Evolutionary conservation across 176 grass and related monocot species (phyloP).

Genomic region (Pontederia paniculata): DNA sequence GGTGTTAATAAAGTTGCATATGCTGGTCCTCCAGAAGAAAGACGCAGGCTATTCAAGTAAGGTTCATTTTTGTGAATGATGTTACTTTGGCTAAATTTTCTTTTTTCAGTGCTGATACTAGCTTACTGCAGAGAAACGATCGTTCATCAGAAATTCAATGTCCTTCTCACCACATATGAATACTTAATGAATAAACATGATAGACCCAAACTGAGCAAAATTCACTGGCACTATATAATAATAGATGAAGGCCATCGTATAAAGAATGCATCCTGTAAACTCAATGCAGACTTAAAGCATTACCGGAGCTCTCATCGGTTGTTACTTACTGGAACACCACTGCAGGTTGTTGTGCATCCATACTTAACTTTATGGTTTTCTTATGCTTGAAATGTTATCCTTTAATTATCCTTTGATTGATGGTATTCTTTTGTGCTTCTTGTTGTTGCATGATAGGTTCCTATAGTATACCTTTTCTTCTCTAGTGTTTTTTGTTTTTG

Average conservation of each 20-base stretch:
- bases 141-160: constrained; percentile 97
- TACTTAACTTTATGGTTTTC: constrained; percentile 7
- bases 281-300: constrained; percentile 93
- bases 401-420: neutral
- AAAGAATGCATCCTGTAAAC: constrained; percentile 98
- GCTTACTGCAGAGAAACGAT: constrained; percentile 75
- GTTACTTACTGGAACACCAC: constrained; percentile 86
- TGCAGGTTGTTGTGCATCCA: constrained; percentile 59
- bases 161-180: constrained; percentile 95
- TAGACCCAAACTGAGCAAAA: constrained; percentile 95
- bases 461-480: too few relatives aligned
- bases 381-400: neutral
- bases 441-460: neutral
- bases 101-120: neutral
- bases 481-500: too few relatives aligned
- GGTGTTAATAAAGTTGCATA: constrained; percentile 97
- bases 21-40: constrained; percentile 95
- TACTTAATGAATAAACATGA: constrained; percentile 99
- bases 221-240: constrained; percentile 98
- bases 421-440: neutral
- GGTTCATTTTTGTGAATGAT: constrained; percentile 6
- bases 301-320: constrained; percentile 91
- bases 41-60: constrained; percentile 91
- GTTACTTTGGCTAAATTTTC: neutral
- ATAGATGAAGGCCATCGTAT: constrained; percentile 99